Evolutionary conservation across 2,329 filamentous ascomycete genomes (phyloP).

Genomic region (Pseudovirgaria hyperparasitica): DNA sequence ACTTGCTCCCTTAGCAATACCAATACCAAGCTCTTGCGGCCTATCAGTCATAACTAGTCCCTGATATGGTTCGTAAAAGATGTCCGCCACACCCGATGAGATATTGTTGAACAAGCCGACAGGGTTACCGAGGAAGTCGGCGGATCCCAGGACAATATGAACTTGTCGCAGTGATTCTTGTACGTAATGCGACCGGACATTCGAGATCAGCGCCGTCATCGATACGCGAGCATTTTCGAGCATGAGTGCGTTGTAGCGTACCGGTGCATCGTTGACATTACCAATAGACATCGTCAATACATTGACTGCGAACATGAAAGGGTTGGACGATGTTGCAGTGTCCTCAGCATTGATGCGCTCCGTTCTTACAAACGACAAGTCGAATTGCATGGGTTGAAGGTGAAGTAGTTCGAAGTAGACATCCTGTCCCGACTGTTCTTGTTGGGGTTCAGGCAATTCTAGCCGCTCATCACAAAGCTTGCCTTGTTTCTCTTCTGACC

Average conservation of each 20-base stretch:
- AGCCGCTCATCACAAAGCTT: conserved; percentile 80
- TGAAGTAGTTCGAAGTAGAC: conserved; percentile 97
- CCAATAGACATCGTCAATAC: conserved; percentile 98
- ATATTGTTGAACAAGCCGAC: conserved; percentile 98
- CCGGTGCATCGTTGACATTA: conserved; percentile 94
- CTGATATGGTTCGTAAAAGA: conserved; percentile 99
- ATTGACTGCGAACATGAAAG: conserved; percentile 97
- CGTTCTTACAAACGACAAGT: conserved; percentile 92
- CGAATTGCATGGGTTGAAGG: conserved; percentile 94
- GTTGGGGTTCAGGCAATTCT: conserved; percentile 82
- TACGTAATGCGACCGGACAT: conserved; percentile 87
- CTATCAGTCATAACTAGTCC: conserved; percentile 91
- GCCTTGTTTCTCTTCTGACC: conserved; percentile 72
- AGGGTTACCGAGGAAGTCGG: conserved; percentile 94
- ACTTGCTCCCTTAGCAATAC: conserved; percentile 90
- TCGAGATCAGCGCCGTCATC: conserved; percentile 67
- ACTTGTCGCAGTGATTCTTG: conserved; percentile 93
- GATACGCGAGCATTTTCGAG: conserved; percentile 92
- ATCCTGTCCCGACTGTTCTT: conserved; percentile 75
- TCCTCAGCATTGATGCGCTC: conserved; percentile 95
- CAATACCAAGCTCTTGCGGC: conserved; percentile 86
- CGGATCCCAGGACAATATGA: conserved; percentile 92
- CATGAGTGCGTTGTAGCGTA: conserved; percentile 85
- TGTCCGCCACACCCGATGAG: conserved; percentile 90
- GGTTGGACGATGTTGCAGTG: conserved; percentile 75